A percentile compares a stretch with the other conserved stretches of the same genome.
Evolutionary conservation across 164 flowering plant species (phyloP).

Genomic region (Vitis riparia): DNA sequence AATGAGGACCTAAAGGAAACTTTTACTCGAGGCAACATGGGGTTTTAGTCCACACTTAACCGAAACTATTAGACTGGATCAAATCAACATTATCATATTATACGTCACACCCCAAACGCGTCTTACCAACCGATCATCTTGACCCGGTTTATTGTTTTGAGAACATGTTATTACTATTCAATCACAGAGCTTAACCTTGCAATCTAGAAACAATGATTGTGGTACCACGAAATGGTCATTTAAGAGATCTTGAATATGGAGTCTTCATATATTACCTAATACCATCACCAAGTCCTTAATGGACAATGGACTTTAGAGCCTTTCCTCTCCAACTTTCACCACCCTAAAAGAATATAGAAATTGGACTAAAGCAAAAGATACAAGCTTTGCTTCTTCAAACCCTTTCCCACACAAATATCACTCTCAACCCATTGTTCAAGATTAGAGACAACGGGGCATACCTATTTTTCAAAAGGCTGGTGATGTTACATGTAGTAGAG

Average conservation of each 20-base stretch:
- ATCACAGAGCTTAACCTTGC: too few relatives aligned
- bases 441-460: background rate
- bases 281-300: background rate
- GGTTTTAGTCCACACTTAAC: constrained; percentile 4
- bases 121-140: constrained; percentile 9
- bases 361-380: background rate
- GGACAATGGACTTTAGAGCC: background rate
- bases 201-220: too few relatives aligned
- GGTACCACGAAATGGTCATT: too few relatives aligned
- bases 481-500: background rate
- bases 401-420: background rate
- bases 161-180: background rate
- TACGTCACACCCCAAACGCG: constrained; percentile 1
- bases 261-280: too few relatives aligned
- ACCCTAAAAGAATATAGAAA: background rate
- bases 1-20: too few relatives aligned
- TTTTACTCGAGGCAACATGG: too few relatives aligned
- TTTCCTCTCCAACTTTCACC: background rate
- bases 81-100: background rate
- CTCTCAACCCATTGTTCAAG: background rate
- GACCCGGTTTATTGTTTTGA: background rate
- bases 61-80: background rate
- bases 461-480: background rate
- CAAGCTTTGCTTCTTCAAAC: background rate
- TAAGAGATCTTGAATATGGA: too few relatives aligned